These are phyloP conservation scores for Nicotiana tabacum DNA, from an alignment of 257 asterid genomes.

Conservation along the genomic window DNA sequence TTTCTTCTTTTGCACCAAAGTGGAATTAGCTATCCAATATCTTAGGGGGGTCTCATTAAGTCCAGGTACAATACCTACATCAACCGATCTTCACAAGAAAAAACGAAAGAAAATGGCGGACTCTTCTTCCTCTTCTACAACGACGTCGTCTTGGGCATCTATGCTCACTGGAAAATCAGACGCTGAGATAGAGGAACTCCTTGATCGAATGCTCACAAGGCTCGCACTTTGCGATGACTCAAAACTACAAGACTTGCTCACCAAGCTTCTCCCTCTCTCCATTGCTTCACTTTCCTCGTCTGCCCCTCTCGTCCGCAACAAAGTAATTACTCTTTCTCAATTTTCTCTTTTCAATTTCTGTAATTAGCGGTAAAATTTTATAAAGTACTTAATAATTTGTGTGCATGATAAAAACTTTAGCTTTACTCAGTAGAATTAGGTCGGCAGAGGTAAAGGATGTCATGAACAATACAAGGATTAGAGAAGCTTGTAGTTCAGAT, in stretches of 20 bases:
- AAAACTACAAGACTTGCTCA: constrained; percentile 82
- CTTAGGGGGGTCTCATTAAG: background rate
- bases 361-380: background rate
- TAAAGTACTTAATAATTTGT: no score
- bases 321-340: constrained; percentile 32
- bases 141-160: constrained; percentile 41
- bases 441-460: no score
- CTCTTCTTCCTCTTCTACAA: constrained; percentile 28
- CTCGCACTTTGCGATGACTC: constrained; percentile 91
- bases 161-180: constrained; percentile 66
- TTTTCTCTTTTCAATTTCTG: background rate
- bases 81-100: background rate
- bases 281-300: constrained; percentile 74
- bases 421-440: no score
- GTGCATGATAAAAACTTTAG: no score
- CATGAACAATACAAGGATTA: no score
- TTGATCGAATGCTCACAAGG: constrained; percentile 89
- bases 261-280: constrained; percentile 80
- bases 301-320: constrained; percentile 65
- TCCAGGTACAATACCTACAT: background rate
- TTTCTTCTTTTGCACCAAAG: no score
- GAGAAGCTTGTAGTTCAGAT: no score
- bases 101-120: constrained; percentile 35
- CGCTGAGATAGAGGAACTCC: constrained; percentile 65
- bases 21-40: background rate